Conservation (phyloP, 2,329 filamentous ascomycete species). For the Calonectria pteridis region DNA sequence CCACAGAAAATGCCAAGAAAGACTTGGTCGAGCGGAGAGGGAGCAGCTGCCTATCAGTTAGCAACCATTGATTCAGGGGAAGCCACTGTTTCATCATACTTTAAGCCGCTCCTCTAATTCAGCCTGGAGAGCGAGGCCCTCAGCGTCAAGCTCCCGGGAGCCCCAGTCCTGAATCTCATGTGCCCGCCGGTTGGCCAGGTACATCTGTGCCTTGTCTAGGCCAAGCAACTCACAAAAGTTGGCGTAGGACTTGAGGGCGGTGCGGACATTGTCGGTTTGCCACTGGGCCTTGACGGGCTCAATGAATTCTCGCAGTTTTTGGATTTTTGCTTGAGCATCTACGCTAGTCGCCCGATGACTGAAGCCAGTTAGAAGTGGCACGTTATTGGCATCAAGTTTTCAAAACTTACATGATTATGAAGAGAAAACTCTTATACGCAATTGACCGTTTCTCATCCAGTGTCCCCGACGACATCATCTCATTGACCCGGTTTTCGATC, state of each 20-base stretch:
- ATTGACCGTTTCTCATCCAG: conserved; percentile 87
- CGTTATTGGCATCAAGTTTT: not conserved
- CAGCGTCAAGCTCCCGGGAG: conserved; percentile 78
- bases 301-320: conserved; percentile 81
- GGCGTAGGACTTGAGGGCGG: conserved; percentile 78
- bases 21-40: conserved; percentile 91
- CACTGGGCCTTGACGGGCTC: conserved; percentile 86
- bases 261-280: conserved; percentile 77
- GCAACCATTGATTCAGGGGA: not conserved
- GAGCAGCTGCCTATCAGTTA: conserved; percentile 63
- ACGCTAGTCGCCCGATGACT: conserved; percentile 86
- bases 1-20: conserved; percentile 91
- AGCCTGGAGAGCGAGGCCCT: conserved; percentile 83
- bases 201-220: conserved; percentile 83
- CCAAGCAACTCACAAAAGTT: conserved; percentile 85
- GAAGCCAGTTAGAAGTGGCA: conserved; percentile 16
- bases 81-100: conserved; percentile 53
- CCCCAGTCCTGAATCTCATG: conserved; percentile 88
- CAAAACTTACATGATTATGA: conserved; percentile 82
- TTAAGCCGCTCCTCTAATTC: conserved; percentile 83
- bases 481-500: conserved; percentile 84
- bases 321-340: conserved; percentile 76
- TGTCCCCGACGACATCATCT: conserved; percentile 79
- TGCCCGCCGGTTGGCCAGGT: conserved; percentile 79
- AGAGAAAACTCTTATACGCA: conserved; percentile 89